Base-by-base conservation (phyloP, 1,284 basidiomycete genomes). In the Irpex sp. region DNA sequence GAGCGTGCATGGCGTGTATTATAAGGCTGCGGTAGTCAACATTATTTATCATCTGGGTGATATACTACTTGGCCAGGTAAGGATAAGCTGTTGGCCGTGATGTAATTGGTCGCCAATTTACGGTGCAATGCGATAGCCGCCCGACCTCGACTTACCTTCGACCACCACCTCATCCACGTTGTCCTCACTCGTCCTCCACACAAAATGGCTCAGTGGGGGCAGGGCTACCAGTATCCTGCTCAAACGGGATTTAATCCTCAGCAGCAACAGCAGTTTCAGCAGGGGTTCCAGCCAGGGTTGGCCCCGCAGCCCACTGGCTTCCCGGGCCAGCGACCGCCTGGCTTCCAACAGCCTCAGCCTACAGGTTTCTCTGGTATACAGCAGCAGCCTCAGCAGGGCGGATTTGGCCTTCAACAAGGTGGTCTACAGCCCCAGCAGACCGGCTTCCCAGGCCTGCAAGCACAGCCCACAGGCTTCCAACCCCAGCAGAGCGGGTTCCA, bases 161-260 rank as follows among this genome's bases (percentile, higher is more conserved):
- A 43, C 54, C 58, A 55, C 57, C 57, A 57, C 61, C 51, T 55
- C 31, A 55, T 26, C 26, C 26, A 26, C 26, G 26, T 26, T 26
- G 26, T 26, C 26, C 26, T 6, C 57, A 21, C 39, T 63, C 62
- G 31, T 60, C 33, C 26, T 31, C 58, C n/a, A 39, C 63, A 35
- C 53, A 58, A 11, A 50, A 84, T 83, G 83, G 76, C 81, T 63
- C 83, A 90, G 75, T 90, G 89, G 89, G 82, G 82, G 63, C 84
- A 86, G 65, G 77, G 81, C 72, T 87, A 78, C 17, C 83, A 85
- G 69, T 84, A 84, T 68, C 83, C 86, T 31, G 76, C 82, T 71
- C 82, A 83, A 64, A 87, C 86, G 1, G 87, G 89, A 59, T 88
- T 79, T 71, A 79, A 81, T 60, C 77, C 78, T 17, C 76, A 79